A percentile compares a stretch with the other conserved stretches of the same genome.
Conservation (phyloP, 192 early-diverging fungal genomes). For the Backusella parvicylindrica region DNA sequence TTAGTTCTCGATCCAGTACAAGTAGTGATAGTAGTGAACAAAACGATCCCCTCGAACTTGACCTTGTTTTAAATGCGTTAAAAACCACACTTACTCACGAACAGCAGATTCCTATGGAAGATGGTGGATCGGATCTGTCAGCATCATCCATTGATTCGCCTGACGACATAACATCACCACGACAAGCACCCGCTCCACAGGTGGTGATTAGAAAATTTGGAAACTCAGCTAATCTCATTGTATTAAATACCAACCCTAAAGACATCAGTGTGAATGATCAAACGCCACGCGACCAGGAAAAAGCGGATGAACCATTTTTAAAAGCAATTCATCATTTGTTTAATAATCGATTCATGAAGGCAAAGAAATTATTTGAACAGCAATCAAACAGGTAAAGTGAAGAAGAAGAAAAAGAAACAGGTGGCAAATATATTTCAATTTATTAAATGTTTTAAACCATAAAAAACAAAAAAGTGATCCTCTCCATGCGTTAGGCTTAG, state of each 20-base stretch:
- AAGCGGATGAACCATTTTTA: slow-evolving; percentile 18
- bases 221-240: slow-evolving; percentile 9
- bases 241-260: slow-evolving; percentile 4
- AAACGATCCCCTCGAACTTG: not conserved
- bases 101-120: not conserved
- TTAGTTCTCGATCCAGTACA: not conserved
- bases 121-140: not conserved
- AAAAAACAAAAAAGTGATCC: slow-evolving; percentile 40
- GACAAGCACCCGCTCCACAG: not conserved
- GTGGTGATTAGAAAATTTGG: not conserved
- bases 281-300: slow-evolving; percentile 28
- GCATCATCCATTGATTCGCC: not conserved
- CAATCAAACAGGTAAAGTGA: slow-evolving; percentile 15
- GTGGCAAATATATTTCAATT: not conserved
- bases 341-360: slow-evolving; percentile 33
- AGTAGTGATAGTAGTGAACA: not conserved
- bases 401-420: not conserved
- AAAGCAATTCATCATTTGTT: slow-evolving; percentile 25
- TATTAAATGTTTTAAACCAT: not conserved
- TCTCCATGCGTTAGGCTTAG: slow-evolving; percentile 46
- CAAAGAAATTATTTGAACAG: slow-evolving; percentile 19
- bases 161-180: not conserved
- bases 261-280: slow-evolving; percentile 15
- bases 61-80: slow-evolving; percentile 2
- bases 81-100: not conserved